These are phyloP conservation scores for Globisporangium takayamanum DNA, from an alignment of 352 stramenopile genomes.

Conservation along the genomic window DNA sequence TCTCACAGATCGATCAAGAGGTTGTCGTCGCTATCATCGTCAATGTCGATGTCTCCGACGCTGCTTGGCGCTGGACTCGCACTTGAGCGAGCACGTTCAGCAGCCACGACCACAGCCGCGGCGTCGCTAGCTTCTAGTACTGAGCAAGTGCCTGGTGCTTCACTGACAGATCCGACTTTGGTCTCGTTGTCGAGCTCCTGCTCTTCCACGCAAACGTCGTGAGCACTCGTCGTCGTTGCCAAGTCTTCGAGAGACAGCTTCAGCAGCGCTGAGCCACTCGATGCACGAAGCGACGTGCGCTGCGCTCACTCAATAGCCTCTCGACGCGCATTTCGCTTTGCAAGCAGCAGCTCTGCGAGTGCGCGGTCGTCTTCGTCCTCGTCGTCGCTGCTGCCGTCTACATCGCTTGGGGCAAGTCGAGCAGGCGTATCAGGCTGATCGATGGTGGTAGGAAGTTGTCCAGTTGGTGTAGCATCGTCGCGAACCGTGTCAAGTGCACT, in stretches of 20 bases:
- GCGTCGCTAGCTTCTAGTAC: not conserved
- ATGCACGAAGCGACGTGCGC: not conserved
- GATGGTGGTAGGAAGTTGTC: not conserved
- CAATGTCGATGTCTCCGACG: not conserved
- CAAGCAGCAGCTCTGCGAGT: slow-evolving; percentile 6
- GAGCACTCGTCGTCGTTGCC: not conserved
- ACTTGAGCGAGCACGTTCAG: not conserved
- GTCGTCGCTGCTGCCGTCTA: not conserved
- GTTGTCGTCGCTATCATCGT: slow-evolving; percentile 12
- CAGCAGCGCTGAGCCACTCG: not conserved
- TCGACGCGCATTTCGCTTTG: slow-evolving; percentile 11
- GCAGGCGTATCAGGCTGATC: too few species aligned
- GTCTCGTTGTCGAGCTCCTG: not conserved
- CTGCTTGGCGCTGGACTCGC: not conserved
- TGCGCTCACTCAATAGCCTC: not conserved
- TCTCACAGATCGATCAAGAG: slow-evolving; percentile 66
- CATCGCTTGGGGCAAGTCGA: not conserved
- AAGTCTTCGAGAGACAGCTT: slow-evolving; percentile 2
- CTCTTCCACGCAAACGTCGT: not conserved
- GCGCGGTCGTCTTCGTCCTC: slow-evolving; percentile 8
- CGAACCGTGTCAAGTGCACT: too few species aligned
- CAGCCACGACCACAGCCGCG: not conserved
- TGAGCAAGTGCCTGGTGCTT: not conserved
- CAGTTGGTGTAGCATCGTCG: not conserved
- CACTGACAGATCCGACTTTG: not conserved